Evolutionary conservation across 495 filamentous ascomycete species (phyloP), one percentile per base, ranked within the genome.

Genomic region (Lasiosphaeria hispida): DNA sequence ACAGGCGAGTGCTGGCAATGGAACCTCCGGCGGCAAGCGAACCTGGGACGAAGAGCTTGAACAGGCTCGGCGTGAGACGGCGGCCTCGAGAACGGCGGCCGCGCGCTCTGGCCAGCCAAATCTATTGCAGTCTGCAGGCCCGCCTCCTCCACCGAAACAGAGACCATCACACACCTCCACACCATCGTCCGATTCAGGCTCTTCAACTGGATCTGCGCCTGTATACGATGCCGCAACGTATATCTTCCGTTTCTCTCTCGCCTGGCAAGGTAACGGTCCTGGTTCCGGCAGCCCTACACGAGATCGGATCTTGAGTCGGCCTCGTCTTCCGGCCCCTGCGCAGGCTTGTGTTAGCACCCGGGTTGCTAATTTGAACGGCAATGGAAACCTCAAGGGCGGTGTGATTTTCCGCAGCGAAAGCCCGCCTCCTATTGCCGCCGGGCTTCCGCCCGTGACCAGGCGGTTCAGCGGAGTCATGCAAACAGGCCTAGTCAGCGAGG

Each of bases 301-400:
- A 7, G 69, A 78, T 51, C 68, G 72, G 13, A 66, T 76, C 55
- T 80, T 97, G 5, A 81, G 77, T 50, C 81, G 87, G 7, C 92
- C 94, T 0, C 83, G 87, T 35, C 80, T 97, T 1, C 93, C 94
- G 2, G 80, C 83, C 1, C 82, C 87, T 3, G 86, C 91, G 1
- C 86, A 88, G 57, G 68, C 72, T 10, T 75, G 78, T 48, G 68
- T 88, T 18, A 79, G 82, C 57, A 62, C 63, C 11, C 68, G 71
- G 10, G 53, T 57, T 7, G 53, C 54, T 14, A 51, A 57, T 9
- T 15, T 62, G 44, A 52, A 14, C 10, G 38, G 33, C 36, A 15
- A 41, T 11, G 49, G 52, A 4, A 36, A 17, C 36, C 23, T 42
- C 17, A 50, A 40, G 11, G 49, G 48, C 3, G 52, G 41, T 13